These are phyloP conservation scores for Epithele typhae DNA, from an alignment of 768 basidiomycete species.

Conservation along the genomic window DNA sequence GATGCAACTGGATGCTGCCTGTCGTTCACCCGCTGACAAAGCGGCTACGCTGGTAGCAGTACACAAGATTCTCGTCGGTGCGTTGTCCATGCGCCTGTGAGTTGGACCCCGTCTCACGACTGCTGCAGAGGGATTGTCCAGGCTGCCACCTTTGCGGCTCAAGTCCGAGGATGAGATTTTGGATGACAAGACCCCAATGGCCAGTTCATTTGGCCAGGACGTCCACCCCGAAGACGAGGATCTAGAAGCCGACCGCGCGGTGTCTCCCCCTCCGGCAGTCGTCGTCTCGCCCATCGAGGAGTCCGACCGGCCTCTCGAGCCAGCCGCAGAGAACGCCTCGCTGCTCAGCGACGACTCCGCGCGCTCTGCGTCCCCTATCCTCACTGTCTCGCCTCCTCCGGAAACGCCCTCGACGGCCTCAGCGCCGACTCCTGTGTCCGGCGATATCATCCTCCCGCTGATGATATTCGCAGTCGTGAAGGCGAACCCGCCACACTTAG, in stretches of 20 bases:
- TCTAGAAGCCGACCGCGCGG: constrained; percentile 2
- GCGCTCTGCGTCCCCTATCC: constrained; percentile 5
- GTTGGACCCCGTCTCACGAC: background rate
- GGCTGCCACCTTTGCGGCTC: constrained; percentile 68
- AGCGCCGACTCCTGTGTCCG: constrained; percentile 57
- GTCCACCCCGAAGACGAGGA: constrained; percentile 1
- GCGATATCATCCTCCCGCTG: constrained; percentile 88
- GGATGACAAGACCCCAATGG: constrained; percentile 30
- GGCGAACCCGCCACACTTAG: constrained; percentile 79
- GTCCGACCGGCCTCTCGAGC: background rate
- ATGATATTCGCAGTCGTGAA: constrained; percentile 95
- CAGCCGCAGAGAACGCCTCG: constrained; percentile 3
- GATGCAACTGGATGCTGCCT: constrained; percentile 43
- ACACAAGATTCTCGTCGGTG: constrained; percentile 85
- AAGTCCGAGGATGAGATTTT: constrained; percentile 54
- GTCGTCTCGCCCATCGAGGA: constrained; percentile 6
- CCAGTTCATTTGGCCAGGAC: constrained; percentile 12
- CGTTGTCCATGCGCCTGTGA: constrained; percentile 20
- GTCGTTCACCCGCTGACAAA: constrained; percentile 72
- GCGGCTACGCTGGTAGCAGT: constrained; percentile 74
- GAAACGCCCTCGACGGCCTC: constrained; percentile 13
- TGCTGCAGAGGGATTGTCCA: constrained; percentile 62
- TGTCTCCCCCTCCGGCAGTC: constrained; percentile 10
- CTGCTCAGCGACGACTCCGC: constrained; percentile 7
- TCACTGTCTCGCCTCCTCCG: constrained; percentile 11